Base-by-base conservation (phyloP, 2,329 filamentous ascomycete genomes). In the Aspergillus ibericus region DNA sequence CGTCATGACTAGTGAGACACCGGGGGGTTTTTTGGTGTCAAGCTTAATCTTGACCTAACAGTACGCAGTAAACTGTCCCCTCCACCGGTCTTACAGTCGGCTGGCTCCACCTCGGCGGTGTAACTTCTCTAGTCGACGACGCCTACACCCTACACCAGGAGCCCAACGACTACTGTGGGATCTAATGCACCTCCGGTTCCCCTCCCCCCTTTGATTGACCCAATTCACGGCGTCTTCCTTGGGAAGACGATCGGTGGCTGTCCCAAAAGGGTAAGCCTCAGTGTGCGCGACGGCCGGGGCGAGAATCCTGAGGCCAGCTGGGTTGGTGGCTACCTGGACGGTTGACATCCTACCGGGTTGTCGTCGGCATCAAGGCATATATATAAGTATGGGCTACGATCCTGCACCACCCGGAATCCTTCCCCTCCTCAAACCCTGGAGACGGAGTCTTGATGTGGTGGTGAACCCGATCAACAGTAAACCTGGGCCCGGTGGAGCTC, bases 401-500 rank as follows among this genome's bases (percentile, higher is more conserved):
- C 22, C 44, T 48, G 25, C 8, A 27, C 27, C n/a, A 25, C 3
- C 44, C 44, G 44, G 44, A 48, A 48, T 29, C 27, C 44, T 48
- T 48, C n/a, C 22, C 25, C 44, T n/a, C n/a, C n/a, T n/a, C n/a
- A n/a, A n/a, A n/a, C n/a, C n/a, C n/a, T 29, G 27, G 9, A 29
- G 27, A 29, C 7, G 27, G 10, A 12, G 27, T 7, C 15, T 48
- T 48, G 44, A 48, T 7, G 44, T 48, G 44, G 44, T 48, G 25
- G 44, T 48, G 44, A 29, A 29, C 22, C 44, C 44, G 25, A 48
- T 29, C 22, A 25, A 27, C 32, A 22, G 29, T 25, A 29, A 35
- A 12, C 29, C 51, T 53, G 51, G 51, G 15, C 49, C 55, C 56
- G 22, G 35, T 44, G 51, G 55, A 51, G 59, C 48, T 59, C 12